Evolutionary conservation across 2,329 filamentous ascomycete species (phyloP).

Genomic region (Aspergillus sp.): DNA sequence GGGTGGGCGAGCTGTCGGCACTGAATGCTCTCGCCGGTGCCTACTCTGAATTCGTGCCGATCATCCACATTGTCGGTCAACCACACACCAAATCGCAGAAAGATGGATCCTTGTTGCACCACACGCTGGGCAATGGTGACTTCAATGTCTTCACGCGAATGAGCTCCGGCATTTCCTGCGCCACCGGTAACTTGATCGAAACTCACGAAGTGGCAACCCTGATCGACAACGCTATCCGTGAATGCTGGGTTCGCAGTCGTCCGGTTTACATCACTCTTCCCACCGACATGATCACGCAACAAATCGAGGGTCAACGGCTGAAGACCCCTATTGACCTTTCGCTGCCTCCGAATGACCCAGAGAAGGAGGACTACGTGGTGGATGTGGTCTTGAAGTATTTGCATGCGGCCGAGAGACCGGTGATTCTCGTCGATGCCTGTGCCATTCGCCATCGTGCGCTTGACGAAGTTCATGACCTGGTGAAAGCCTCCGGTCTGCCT

Average conservation of each 20-base stretch:
- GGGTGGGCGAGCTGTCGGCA: slow-evolving; percentile 66
- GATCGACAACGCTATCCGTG: slow-evolving; percentile 73
- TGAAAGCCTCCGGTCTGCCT: slow-evolving; percentile 72
- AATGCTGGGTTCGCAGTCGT: slow-evolving; percentile 71
- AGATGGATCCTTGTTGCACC: slow-evolving; percentile 54
- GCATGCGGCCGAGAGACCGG: slow-evolving; percentile 68
- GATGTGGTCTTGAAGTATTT: slow-evolving; percentile 73
- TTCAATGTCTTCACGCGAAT: slow-evolving; percentile 82
- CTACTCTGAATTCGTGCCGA: slow-evolving; percentile 70
- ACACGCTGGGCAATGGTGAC: slow-evolving; percentile 74
- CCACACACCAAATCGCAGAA: slow-evolving; percentile 51
- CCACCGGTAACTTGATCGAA: slow-evolving; percentile 68
- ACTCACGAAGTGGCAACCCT: slow-evolving; percentile 68
- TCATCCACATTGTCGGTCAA: slow-evolving; percentile 62
- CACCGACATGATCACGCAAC: slow-evolving; percentile 74
- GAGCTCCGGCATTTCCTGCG: slow-evolving; percentile 69
- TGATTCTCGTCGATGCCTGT: slow-evolving; percentile 81
- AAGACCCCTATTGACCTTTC: slow-evolving; percentile 68
- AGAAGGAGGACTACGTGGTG: slow-evolving; percentile 79
- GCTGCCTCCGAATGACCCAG: slow-evolving; percentile 64
- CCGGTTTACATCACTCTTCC: slow-evolving; percentile 84
- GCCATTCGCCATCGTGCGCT: slow-evolving; percentile 74
- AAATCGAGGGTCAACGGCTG: slow-evolving; percentile 71
- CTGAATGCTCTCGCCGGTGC: slow-evolving; percentile 74
- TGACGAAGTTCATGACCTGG: slow-evolving; percentile 68